These are phyloP conservation scores for Septoria petroselini DNA, from an alignment of 2,329 filamentous ascomycete species.

Conservation along the genomic window DNA sequence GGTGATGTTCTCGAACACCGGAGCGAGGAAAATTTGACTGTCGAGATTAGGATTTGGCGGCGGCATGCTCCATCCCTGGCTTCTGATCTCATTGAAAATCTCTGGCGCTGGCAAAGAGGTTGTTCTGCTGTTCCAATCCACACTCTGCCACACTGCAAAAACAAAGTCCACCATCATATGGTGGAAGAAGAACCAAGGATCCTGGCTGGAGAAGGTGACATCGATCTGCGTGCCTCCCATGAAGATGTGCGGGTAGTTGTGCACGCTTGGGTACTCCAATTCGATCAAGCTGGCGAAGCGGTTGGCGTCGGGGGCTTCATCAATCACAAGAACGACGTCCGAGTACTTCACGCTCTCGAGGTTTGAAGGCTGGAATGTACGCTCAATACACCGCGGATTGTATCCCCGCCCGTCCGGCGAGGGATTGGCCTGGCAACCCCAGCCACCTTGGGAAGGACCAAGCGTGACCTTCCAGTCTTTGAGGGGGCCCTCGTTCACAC, in stretches of 20 bases:
- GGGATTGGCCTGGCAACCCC: constrained; percentile 23
- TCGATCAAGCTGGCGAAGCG: constrained; percentile 16
- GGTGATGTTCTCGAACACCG: constrained; percentile 16
- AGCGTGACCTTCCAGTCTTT: constrained; percentile 39
- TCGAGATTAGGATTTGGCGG: constrained; percentile 9
- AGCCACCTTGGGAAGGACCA: constrained; percentile 18
- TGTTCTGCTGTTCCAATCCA: constrained; percentile 30
- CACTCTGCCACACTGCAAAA: constrained; percentile 50
- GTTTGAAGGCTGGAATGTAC: constrained; percentile 3
- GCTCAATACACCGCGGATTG: constrained; percentile 21
- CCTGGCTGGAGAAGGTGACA: constrained; percentile 40
- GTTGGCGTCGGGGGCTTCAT: constrained; percentile 21
- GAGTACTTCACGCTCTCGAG: constrained; percentile 17
- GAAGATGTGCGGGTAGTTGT: constrained; percentile 18
- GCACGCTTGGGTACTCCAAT: constrained; percentile 7
- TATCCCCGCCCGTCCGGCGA: constrained; percentile 18
- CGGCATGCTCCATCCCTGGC: constrained; percentile 11
- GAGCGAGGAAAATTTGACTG: constrained; percentile 13
- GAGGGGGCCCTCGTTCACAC: constrained; percentile 51
- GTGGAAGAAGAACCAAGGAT: constrained; percentile 48
- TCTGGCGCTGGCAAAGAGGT: constrained; percentile 11
- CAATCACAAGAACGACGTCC: constrained; percentile 18
- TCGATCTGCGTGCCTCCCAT: constrained; percentile 22
- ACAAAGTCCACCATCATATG: constrained; percentile 47
- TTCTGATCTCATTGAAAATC: constrained; percentile 10